phyloP scores from a whole-genome alignment of 129 eudicot species.

The Flaveria trinervia region DNA sequence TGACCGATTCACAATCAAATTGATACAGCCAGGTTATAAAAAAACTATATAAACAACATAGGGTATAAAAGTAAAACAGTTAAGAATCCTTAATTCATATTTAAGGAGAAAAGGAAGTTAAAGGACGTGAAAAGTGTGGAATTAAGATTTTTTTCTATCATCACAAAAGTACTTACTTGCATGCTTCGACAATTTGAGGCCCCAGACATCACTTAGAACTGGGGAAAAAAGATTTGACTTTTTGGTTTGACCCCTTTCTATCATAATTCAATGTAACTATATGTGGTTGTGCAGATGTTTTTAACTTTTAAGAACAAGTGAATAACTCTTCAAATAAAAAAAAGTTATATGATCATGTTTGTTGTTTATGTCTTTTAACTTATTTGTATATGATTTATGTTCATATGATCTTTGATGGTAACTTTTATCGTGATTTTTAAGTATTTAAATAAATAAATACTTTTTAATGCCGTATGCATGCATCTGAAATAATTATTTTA shows the following conservation, averaged over 20 bases:
- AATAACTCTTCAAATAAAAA: background rate
- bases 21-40: too few relatives aligned
- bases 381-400: too few relatives aligned
- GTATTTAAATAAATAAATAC: too few relatives aligned
- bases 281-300: background rate
- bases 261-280: background rate
- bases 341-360: background rate
- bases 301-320: background rate
- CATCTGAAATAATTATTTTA: too few relatives aligned
- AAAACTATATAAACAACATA: too few relatives aligned
- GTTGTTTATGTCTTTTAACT: too few relatives aligned
- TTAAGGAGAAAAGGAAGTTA: background rate
- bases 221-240: constrained; percentile 17
- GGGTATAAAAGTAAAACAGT: background rate
- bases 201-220: constrained; percentile 30
- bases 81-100: background rate
- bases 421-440: too few relatives aligned
- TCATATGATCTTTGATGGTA: too few relatives aligned
- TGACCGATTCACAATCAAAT: too few relatives aligned
- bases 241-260: background rate
- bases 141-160: constrained; percentile 12
- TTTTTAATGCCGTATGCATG: too few relatives aligned
- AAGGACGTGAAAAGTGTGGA: constrained; percentile 7
- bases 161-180: constrained; percentile 17
- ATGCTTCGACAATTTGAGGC: constrained; percentile 33